Percentiles rank a stretch among this genome's conserved stretches.
These are phyloP conservation scores for Cucurbita maxima DNA, from an alignment of 306 rosid species.

Conservation along the genomic window DNA sequence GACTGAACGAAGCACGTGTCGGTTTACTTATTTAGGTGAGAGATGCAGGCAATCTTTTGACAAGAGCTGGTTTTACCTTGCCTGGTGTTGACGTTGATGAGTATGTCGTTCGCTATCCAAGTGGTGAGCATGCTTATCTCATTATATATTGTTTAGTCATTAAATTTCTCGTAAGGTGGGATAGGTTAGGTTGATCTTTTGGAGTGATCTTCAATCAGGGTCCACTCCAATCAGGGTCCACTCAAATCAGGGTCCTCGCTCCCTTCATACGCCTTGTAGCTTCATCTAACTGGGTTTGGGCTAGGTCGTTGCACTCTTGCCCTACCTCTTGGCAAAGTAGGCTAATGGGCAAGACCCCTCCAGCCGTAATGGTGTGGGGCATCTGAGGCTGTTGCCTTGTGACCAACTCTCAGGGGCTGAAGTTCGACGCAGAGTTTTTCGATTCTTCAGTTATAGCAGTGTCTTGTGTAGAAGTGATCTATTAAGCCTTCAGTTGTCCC, in stretches of 20 bases:
- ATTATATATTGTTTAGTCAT: neutral
- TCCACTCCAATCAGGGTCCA: too few relatives aligned
- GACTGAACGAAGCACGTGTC: neutral
- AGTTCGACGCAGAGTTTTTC: neutral
- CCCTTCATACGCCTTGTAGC: too few relatives aligned
- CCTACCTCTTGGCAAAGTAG: too few relatives aligned
- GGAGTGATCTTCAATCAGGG: too few relatives aligned
- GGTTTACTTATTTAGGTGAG: constrained; percentile 42
- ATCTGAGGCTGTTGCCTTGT: neutral
- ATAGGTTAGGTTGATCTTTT: too few relatives aligned
- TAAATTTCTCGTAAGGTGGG: neutral
- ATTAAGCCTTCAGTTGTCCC: neutral
- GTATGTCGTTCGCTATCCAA: constrained; percentile 63
- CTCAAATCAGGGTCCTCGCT: too few relatives aligned
- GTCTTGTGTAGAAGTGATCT: neutral
- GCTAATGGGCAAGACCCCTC: too few relatives aligned
- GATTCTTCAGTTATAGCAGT: neutral
- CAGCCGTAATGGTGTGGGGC: too few relatives aligned
- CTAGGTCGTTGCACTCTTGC: too few relatives aligned
- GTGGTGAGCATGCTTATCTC: constrained; percentile 40
- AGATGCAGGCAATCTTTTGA: constrained; percentile 96
- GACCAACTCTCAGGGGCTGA: neutral
- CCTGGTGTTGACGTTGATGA: constrained; percentile 95
- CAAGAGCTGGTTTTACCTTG: constrained; percentile 85
- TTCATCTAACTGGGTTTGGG: too few relatives aligned